Evolutionary conservation across 2,329 filamentous ascomycete species (phyloP), one percentile per base, ranked within the genome.

Genomic region (Geoglossum cookeanum): DNA sequence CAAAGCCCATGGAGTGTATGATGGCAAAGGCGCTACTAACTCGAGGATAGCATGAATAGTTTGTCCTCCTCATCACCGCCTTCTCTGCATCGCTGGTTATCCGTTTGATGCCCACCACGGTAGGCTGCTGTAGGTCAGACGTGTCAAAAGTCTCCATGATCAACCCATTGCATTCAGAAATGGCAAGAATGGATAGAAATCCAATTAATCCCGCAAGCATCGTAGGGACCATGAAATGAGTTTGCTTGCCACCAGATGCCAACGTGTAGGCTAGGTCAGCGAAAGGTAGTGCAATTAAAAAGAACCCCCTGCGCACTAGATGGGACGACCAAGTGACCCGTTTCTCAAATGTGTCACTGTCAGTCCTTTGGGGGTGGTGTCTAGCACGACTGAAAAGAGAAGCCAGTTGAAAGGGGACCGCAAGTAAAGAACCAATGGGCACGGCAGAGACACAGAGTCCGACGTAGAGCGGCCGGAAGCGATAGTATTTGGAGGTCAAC

Each of bases 71-170:
- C 37, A 71, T 66, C 17, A 69, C 66, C 33, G 70, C 69, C 27
- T 69, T 67, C 13, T 70, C 68, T 3, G 71, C 57, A 62, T 74
- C 64, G 32, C 70, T 74, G 8, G 5, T 53, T 8, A n/a, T 30
- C 22, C 30, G 17, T 17, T 37, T 53, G 35, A 27, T 27, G 33
- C 78, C 78, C 5, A 77, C 84, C 73, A 84, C 83, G 9, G 83
- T 82, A 1, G 83, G 80, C 29, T 27, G 54, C 62, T 85, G 84
- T 3, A 90, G 73, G 66, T 90, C 86, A 45, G 83, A 87, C n/a
- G 81, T 85, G 66, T 90, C 86, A 66, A 84, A 90, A 0, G 81
- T 83, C 65, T 89, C 85, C 85, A 90, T 89, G 65, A 89, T 77
- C 35, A 90, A 70, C 0, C 85, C 84, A 61, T 84, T 79, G 67